Base-by-base conservation (phyloP, 108 stramenopile species). In the Mediolabrus comicus region DNA sequence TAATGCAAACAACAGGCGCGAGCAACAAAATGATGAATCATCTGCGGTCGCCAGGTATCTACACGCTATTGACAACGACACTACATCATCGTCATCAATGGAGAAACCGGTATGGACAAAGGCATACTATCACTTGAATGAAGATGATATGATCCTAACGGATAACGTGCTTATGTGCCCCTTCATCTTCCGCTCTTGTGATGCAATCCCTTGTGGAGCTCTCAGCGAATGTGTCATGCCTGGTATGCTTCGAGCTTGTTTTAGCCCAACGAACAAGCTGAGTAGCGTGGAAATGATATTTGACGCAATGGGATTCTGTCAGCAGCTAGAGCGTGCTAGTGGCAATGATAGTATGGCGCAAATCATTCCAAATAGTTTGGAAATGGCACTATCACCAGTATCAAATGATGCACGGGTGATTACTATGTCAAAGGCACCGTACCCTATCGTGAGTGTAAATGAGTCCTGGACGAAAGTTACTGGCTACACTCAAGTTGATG, bases 301-400 rank as follows among this genome's bases (percentile, higher is more conserved):
- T 58, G 93, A 94, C 75, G 89, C 90, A 51, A 91, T 94, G 93
- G 87, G 90, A 9, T 91, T 94, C 56, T 91, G 91, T 81, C 93
- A 94, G 67, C 89, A 88, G 75, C 73, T 94, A 11, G 88, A 89
- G 72, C 72, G 88, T 38, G 85, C 91, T 25, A 89, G 85, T 65
- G 88, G 91, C 9, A 86, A 80, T 41, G 80, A 89, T 26, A 81
- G 80, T 9, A 70, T 74, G 26, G 88, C 86, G 7, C 87, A 92
- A 67, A 88, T 91, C 25, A 83, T 94, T 29, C 92, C 92, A 33
- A 87, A 87, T 25, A 86, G 86, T 69, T 66, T 91, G 33, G 89
- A 94, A 53, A 91, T 89, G 88, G 89, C 92, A 8, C 51, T 94
- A 51, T 54, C 86, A 36, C 86, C 85, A 10, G 85, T 68, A 33